A percentile compares a stretch with the other conserved stretches of the same genome.
These are phyloP conservation scores for Ramaria rubella DNA, from an alignment of 768 basidiomycete species.

Conservation along the genomic window DNA sequence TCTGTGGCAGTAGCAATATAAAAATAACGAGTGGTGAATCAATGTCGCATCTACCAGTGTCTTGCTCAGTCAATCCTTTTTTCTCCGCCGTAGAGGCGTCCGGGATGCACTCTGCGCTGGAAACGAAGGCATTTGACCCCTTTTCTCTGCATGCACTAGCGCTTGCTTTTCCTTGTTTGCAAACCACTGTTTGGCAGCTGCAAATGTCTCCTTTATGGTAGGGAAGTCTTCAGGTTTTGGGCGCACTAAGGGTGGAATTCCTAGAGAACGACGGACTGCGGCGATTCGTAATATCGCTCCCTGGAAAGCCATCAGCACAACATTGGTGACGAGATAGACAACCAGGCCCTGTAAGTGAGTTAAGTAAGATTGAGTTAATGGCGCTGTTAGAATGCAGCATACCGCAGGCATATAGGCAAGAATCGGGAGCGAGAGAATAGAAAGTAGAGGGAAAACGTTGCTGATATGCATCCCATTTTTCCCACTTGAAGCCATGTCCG, in stretches of 20 bases:
- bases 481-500: slow-evolving; percentile 25
- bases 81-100: neutral
- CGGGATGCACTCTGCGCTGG: neutral
- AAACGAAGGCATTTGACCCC: neutral
- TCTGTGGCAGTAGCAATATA: neutral
- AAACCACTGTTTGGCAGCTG: neutral
- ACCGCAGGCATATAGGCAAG: slow-evolving; percentile 62
- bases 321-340: slow-evolving; percentile 50
- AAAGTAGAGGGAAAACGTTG: slow-evolving; percentile 58
- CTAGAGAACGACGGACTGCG: slow-evolving; percentile 33
- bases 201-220: neutral
- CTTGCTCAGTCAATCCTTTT: neutral
- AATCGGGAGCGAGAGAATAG: slow-evolving; percentile 44
- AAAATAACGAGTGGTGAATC: neutral
- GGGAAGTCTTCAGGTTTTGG: neutral
- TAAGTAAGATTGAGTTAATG: neutral
- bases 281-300: slow-evolving; percentile 39
- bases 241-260: slow-evolving; percentile 28
- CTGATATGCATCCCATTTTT: slow-evolving; percentile 56
- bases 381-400: slow-evolving; percentile 25
- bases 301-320: slow-evolving; percentile 46
- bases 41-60: neutral
- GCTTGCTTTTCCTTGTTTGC: neutral
- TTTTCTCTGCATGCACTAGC: neutral
- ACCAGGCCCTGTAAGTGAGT: slow-evolving; percentile 41